These are phyloP conservation scores for Amanita pseudoporphyria DNA, from an alignment of 768 basidiomycete genomes.

Conservation along the genomic window DNA sequence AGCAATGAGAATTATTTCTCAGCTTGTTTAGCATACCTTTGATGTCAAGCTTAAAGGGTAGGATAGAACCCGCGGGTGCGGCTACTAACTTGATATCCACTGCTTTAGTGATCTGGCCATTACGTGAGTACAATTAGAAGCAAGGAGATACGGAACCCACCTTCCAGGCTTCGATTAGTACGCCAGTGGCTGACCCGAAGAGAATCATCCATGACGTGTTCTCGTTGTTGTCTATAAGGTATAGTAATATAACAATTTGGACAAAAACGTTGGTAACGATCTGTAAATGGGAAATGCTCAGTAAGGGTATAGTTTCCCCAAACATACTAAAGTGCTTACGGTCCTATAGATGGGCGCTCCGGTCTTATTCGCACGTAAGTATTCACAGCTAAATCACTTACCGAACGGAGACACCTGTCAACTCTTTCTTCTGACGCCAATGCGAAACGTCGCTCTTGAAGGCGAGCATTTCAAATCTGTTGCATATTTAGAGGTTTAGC, in stretches of 20 bases:
- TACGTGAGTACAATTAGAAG: slow-evolving; percentile 11
- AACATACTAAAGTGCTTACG: slow-evolving; percentile 30
- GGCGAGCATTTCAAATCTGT: slow-evolving; percentile 88
- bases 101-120: slow-evolving; percentile 69
- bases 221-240: slow-evolving; percentile 90
- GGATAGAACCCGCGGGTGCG: slow-evolving; percentile 47
- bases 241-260: slow-evolving; percentile 83
- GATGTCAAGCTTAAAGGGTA: slow-evolving; percentile 78
- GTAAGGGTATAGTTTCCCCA: slow-evolving; percentile 5
- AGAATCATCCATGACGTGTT: slow-evolving; percentile 99
- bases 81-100: slow-evolving; percentile 73
- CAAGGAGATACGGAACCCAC: slow-evolving; percentile 21
- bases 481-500: slow-evolving; percentile 1
- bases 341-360: slow-evolving; percentile 30
- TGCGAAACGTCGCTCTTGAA: slow-evolving; percentile 94
- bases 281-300: slow-evolving; percentile 16
- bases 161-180: slow-evolving; percentile 93
- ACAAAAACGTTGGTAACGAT: slow-evolving; percentile 91
- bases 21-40: slow-evolving; percentile 43
- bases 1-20: slow-evolving; percentile 3
- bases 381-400: slow-evolving; percentile 22
- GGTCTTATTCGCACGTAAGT: slow-evolving; percentile 1
- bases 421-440: slow-evolving; percentile 91
- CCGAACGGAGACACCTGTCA: slow-evolving; percentile 93
- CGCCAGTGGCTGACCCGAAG: slow-evolving; percentile 73